These are phyloP conservation scores for Populus hybrid DNA, from an alignment of 441 rosid genomes.

Conservation along the genomic window DNA sequence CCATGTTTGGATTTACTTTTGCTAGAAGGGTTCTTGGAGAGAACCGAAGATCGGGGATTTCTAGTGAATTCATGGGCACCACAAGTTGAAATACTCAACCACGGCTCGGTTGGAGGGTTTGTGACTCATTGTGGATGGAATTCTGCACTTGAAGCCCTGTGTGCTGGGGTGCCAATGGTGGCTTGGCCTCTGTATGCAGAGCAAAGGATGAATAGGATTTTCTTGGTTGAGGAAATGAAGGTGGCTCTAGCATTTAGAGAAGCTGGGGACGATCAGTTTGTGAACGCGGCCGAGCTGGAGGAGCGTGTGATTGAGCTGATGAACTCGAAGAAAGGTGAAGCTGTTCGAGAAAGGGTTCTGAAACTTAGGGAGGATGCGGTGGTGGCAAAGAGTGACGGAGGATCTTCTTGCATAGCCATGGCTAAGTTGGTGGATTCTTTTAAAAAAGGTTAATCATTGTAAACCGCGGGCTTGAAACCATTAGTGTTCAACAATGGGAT, in stretches of 20 bases:
- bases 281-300: no score
- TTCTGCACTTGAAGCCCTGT: conserved; percentile 33
- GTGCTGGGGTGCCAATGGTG: conserved; percentile 44
- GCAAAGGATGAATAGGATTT: conserved; percentile 31
- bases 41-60: conserved; percentile 27
- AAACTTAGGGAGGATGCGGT: conserved; percentile 13
- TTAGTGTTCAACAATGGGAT: neutral
- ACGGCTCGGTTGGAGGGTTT: conserved; percentile 35
- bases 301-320: no score
- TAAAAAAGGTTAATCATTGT: neutral
- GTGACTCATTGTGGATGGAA: conserved; percentile 50
- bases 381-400: conserved; percentile 6
- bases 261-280: no score
- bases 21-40: conserved; percentile 40
- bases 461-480: neutral
- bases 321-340: conserved; percentile 19
- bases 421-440: neutral
- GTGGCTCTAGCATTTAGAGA: no score
- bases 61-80: conserved; percentile 41
- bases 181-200: conserved; percentile 46
- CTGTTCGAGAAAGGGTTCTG: neutral
- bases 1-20: conserved; percentile 9
- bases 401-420: conserved; percentile 21
- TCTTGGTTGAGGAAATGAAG: no score
- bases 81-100: conserved; percentile 30